Evolutionary conservation across 2,329 filamentous ascomycete species (phyloP), one percentile per base, ranked within the genome.

Genomic region (Aspergillus terreus): DNA sequence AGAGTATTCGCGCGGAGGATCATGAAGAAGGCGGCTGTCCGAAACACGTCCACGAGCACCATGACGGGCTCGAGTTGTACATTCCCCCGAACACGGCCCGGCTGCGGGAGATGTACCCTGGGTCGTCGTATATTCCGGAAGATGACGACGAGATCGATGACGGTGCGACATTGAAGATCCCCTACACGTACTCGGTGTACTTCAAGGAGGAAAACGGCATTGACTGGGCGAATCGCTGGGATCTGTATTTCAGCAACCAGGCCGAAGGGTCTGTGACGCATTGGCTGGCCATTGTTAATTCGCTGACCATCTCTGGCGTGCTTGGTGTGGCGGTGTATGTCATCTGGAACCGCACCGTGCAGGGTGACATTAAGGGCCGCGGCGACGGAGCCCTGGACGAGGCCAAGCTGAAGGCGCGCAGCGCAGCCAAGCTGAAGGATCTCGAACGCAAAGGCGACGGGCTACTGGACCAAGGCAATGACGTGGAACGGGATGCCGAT

Each of bases 121-220:
- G 82, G 25, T 80, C 80, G 0, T 84, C 83, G 1, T 85, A 86
- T 65, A 71, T 81, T 25, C 81, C 79, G 0, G 75, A 82, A 51
- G 75, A 78, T 36, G 77, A 79, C 33, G 74, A 77, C 40, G 82
- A 85, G 46, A 75, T 80, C 21, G 81, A 86, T 40, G 85, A 88
- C 52, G 81, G 80, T 23, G 82, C 82, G 12, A 88, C 77, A 2
- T 70, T 94, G 46, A 84, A 80, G 2, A 86, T 95, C 47, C 89
- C 90, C 0, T 95, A 92, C 71, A 88, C 89, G 0, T 96, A 95
- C 72, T 92, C 90, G 3, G 87, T 95, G 12, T 95, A 94, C 71
- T 96, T 91, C 74, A 85, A 89, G 47, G 88, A 95, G 67, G 89
- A 95, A 55, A 82, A 86, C 40, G 82, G 80, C 17, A 77, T 95